Percentiles rank a stretch among this genome's conserved stretches.
phyloP scores from a whole-genome alignment of 1,139 yeast species.

The Suhomyces choctaworum region DNA sequence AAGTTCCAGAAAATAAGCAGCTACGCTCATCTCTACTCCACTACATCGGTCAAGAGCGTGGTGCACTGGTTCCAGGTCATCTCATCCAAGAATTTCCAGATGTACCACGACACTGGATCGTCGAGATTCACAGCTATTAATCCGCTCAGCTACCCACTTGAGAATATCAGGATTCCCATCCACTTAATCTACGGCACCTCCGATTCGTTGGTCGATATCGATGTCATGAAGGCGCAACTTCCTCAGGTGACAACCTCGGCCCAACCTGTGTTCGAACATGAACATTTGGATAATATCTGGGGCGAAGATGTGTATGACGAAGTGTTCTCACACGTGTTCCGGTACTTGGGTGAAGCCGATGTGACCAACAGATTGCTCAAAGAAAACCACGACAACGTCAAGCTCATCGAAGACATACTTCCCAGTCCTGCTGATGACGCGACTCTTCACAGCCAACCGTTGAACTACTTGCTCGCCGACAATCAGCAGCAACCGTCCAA shows the following conservation, averaged over 20 bases:
- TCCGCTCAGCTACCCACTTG: conserved; percentile 46
- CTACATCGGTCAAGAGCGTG: conserved; percentile 87
- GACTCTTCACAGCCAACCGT: conserved; percentile 10
- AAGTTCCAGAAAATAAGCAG: conserved; percentile 71
- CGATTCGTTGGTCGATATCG: conserved; percentile 85
- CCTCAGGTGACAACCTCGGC: conserved; percentile 36
- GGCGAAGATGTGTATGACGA: conserved; percentile 62
- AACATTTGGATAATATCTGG: conserved; percentile 90
- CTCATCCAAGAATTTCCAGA: conserved; percentile 74
- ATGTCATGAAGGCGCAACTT: conserved; percentile 64
- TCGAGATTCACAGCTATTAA: conserved; percentile 39
- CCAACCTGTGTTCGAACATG: conserved; percentile 61
- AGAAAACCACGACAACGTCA: conserved; percentile 6
- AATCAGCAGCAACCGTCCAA: conserved; percentile 1
- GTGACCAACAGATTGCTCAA: conserved; percentile 10
- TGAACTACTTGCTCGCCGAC: conserved; percentile 9
- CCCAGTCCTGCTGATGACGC: conserved; percentile 10
- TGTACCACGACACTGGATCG: conserved; percentile 66
- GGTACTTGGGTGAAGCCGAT: conserved; percentile 30
- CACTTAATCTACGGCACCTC: conserved; percentile 73
- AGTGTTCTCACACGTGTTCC: conserved; percentile 54
- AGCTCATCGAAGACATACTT: conserved; percentile 13
- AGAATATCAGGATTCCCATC: conserved; percentile 68
- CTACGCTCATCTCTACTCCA: conserved; percentile 83
- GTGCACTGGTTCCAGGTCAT: conserved; percentile 98